phyloP scores from a whole-genome alignment of 1,284 basidiomycete genomes.

The Ceratobasidium sp. region DNA sequence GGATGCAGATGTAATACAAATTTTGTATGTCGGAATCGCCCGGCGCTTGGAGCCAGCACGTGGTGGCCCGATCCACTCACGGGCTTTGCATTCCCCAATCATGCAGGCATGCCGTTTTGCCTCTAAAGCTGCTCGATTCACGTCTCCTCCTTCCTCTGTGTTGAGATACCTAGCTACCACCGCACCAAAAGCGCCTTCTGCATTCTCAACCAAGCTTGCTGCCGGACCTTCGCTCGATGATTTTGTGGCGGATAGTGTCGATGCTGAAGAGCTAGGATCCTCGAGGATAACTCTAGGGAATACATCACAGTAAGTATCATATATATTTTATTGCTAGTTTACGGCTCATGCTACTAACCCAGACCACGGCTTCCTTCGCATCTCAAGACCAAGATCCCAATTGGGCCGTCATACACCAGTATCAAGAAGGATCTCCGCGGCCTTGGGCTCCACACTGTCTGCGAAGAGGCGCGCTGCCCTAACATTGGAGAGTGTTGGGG shows the following conservation, averaged over 20 bases:
- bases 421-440: constrained; percentile 97
- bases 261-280: constrained; percentile 52
- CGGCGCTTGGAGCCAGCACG: constrained; percentile 5
- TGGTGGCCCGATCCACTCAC: constrained; percentile 26
- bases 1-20: too few relatives aligned
- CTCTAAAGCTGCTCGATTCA: neutral
- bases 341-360: constrained; percentile 19
- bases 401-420: constrained; percentile 86
- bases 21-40: neutral
- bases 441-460: constrained; percentile 93
- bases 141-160: neutral
- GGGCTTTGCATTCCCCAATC: constrained; percentile 6
- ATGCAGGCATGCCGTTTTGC: constrained; percentile 30
- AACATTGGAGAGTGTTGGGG: constrained; percentile 99
- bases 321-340: constrained; percentile 23
- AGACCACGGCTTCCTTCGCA: constrained; percentile 91
- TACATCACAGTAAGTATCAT: constrained; percentile 68
- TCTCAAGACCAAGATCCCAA: constrained; percentile 94
- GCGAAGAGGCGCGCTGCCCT: constrained; percentile 98
- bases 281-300: constrained; percentile 84
- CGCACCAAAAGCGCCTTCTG: constrained; percentile 45
- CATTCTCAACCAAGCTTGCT: constrained; percentile 70
- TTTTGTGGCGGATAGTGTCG: constrained; percentile 74
- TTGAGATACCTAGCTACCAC: constrained; percentile 18
- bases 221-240: constrained; percentile 85